phyloP scores from a whole-genome alignment of 1,139 yeast species.

The Diutina pseudorugosa region DNA sequence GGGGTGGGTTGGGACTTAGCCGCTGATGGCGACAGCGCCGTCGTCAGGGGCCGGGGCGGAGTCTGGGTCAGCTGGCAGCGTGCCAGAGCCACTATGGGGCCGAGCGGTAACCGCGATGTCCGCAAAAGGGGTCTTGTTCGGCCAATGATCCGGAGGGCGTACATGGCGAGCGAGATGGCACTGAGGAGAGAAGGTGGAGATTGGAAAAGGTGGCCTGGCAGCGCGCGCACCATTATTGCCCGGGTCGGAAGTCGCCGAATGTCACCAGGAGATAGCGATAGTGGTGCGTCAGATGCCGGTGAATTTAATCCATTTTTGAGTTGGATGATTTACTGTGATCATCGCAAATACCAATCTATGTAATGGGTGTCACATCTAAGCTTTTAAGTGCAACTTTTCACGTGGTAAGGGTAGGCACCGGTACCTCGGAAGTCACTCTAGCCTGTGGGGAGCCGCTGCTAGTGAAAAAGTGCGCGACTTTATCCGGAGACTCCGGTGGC shows the following conservation, averaged over 20 bases:
- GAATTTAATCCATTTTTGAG: too few relatives aligned
- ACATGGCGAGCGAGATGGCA: background rate
- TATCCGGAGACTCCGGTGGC: background rate
- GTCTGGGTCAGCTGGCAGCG: background rate
- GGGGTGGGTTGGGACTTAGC: too few relatives aligned
- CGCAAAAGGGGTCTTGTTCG: background rate
- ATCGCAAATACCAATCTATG: too few relatives aligned
- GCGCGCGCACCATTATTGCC: background rate
- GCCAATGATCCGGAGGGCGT: constrained; percentile 1
- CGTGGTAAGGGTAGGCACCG: too few relatives aligned
- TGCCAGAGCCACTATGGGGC: background rate
- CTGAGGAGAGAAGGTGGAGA: background rate
- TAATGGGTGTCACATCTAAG: too few relatives aligned
- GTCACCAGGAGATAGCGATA: too few relatives aligned
- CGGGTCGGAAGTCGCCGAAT: background rate
- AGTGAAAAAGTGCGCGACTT: background rate
- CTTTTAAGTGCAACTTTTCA: too few relatives aligned
- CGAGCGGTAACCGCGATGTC: background rate
- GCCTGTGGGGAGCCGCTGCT: too few relatives aligned
- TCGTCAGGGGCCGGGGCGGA: background rate
- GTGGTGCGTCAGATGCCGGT: too few relatives aligned
- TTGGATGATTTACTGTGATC: too few relatives aligned
- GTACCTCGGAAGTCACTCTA: background rate
- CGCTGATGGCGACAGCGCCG: background rate
- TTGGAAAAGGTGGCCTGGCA: background rate